Evolutionary conservation across 495 filamentous ascomycete genomes (phyloP), one percentile per base, ranked within the genome.

Genomic region (Penicillium ochrochloron): DNA sequence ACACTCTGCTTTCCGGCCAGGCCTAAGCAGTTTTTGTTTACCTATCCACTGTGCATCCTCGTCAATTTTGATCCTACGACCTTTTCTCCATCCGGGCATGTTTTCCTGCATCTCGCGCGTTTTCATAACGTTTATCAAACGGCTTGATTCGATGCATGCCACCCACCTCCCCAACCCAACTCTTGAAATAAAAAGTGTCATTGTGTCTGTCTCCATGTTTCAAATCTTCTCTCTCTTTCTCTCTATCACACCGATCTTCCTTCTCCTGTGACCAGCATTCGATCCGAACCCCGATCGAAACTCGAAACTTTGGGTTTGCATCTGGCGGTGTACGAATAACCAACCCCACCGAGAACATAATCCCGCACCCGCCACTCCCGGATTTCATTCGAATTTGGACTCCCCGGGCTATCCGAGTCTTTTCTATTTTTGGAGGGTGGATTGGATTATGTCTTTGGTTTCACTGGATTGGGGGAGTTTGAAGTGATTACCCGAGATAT

Each of bases 1-100:
- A 90, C 78, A 97, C 94, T 33, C 86, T 99, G 39, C 84, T 99
- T 54, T 80, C 84, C 53, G 86, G 85, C 71, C 87, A 90, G 73
- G 71, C 69, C 39, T 74, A 70, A 68, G 57, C 31, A 35, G 53
- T 8, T 55, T 10, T 55, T 61, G 27, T 29, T 19, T 34, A 27
- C 4, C 4, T 4, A 27, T 11, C 15, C 10, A 8, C 17, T 33
- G 31, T 33, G 19, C 14, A 21, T 27, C 53, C 9, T 21, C 29
- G 11, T 7, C 41, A n/a, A 19, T 44, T 8, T 44, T 19, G n/a
- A 19, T 11, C 33, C 15, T 21, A 23, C 29, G 17, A 55, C 25
- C 50, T 31, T 21, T 53, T 11, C 7, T 6, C 12, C 14, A 27
- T 12, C n/a, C 25, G 10, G 51, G 25, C 51, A 31, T 54, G 53